A percentile compares a stretch with the other conserved stretches of the same genome.
These are phyloP conservation scores for Ophiosphaerella korrae DNA, from an alignment of 2,329 filamentous ascomycete species.

Conservation along the genomic window DNA sequence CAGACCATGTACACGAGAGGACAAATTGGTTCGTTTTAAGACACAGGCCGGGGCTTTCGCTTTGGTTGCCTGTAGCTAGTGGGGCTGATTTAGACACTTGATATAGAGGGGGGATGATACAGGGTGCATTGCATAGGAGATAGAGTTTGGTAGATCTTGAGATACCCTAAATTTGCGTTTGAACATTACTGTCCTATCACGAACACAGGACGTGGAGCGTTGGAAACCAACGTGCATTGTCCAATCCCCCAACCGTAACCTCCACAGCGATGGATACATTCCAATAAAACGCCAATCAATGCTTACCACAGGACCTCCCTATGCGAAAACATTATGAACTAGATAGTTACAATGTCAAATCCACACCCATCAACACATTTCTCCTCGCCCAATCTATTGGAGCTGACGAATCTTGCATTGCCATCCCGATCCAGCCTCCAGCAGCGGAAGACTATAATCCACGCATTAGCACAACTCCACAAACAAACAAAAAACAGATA, in stretches of 20 bases:
- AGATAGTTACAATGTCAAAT: background rate
- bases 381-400: constrained; percentile 16
- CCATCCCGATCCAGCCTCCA: constrained; percentile 85
- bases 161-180: background rate
- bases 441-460: constrained; percentile 72
- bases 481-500: background rate
- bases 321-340: background rate
- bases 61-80: background rate
- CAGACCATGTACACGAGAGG: constrained; percentile 41
- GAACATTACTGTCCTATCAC: too few relatives aligned
- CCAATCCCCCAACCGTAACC: too few relatives aligned
- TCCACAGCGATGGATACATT: background rate
- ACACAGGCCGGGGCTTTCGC: background rate
- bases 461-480: constrained; percentile 44
- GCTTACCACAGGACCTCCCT: background rate
- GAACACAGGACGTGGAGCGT: too few relatives aligned
- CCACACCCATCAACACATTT: background rate
- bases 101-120: background rate
- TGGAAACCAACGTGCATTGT: too few relatives aligned
- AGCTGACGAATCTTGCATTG: constrained; percentile 83
- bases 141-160: background rate
- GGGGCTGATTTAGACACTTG: too few relatives aligned
- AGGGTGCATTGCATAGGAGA: background rate
- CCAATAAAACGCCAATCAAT: constrained; percentile 1
- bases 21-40: constrained; percentile 41